Percentiles rank a stretch among this genome's conserved stretches.
phyloP scores from a whole-genome alignment of 441 rosid genomes.

The Adansonia grandidieri region DNA sequence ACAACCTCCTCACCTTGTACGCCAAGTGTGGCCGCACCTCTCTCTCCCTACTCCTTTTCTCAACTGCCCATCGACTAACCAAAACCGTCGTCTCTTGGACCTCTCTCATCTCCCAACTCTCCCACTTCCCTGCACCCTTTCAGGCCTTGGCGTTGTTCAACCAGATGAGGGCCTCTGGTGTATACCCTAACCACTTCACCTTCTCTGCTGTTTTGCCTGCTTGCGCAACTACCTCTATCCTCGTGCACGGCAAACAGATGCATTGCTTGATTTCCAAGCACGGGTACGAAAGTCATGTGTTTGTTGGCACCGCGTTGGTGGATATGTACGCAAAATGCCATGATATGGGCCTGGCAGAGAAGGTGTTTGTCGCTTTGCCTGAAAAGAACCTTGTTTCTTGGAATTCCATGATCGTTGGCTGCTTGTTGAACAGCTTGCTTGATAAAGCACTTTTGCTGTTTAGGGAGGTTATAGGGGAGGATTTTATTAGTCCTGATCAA shows the following conservation, averaged over 20 bases:
- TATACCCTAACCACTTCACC: slow-evolving; percentile 41
- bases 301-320: slow-evolving; percentile 33
- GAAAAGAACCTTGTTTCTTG: slow-evolving; percentile 43
- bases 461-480: slow-evolving; percentile 34
- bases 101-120: slow-evolving; percentile 34
- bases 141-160: slow-evolving; percentile 32
- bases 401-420: slow-evolving; percentile 46
- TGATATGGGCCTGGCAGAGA: slow-evolving; percentile 30
- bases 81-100: slow-evolving; percentile 46
- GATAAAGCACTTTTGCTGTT: slow-evolving; percentile 26
- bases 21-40: slow-evolving; percentile 38
- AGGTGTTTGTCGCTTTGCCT: slow-evolving; percentile 46
- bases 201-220: slow-evolving; percentile 40
- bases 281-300: slow-evolving; percentile 27
- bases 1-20: slow-evolving; percentile 44
- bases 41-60: slow-evolving; percentile 39
- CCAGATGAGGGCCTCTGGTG: slow-evolving; percentile 39
- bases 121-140: slow-evolving; percentile 33
- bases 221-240: slow-evolving; percentile 26
- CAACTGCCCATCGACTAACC: slow-evolving; percentile 29
- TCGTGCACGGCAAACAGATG: slow-evolving; percentile 33
- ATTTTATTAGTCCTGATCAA: slow-evolving; percentile 30
- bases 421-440: slow-evolving; percentile 29
- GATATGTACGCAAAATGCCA: slow-evolving; percentile 40
- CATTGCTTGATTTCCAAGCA: slow-evolving; percentile 36